Percentiles rank a stretch among this genome's conserved stretches.
Evolutionary conservation across 2,329 filamentous ascomycete species (phyloP).

Genomic region (Whalleya microplaca): DNA sequence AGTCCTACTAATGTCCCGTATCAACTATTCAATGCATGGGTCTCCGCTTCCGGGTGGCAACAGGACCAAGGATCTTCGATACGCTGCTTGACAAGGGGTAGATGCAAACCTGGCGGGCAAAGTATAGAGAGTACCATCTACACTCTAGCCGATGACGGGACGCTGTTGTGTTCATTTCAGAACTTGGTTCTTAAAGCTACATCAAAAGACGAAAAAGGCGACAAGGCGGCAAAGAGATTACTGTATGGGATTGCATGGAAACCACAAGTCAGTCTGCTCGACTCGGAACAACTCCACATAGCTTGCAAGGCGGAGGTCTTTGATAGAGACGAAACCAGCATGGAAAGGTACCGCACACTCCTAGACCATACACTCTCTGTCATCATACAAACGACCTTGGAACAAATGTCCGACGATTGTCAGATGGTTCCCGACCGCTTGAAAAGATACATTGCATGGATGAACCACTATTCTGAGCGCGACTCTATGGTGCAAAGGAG

Average conservation of each 20-base stretch:
- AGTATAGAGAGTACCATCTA: too few species aligned
- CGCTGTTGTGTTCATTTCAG: conserved; percentile 34
- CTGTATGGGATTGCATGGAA: conserved; percentile 43
- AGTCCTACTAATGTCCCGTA: conserved; percentile 37
- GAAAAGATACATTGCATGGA: too few species aligned
- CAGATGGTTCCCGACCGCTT: too few species aligned
- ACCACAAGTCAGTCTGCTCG: conserved; percentile 42
- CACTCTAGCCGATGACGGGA: conserved; percentile 27
- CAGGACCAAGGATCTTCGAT: too few species aligned
- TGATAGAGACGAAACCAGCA: conserved; percentile 25
- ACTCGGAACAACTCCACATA: conserved; percentile 33
- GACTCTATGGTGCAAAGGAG: too few species aligned
- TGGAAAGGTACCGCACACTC: too few species aligned
- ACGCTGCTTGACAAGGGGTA: too few species aligned
- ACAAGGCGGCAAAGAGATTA: conserved; percentile 31
- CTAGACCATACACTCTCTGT: too few species aligned
- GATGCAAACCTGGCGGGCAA: too few species aligned
- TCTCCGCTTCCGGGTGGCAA: neutral
- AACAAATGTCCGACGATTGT: too few species aligned
- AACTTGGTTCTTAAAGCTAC: conserved; percentile 25
- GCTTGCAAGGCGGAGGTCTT: conserved; percentile 28
- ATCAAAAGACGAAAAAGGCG: conserved; percentile 28
- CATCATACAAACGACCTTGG: too few species aligned
- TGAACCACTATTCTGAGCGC: too few species aligned
- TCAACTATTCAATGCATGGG: conserved; percentile 30